Conservation (phyloP, 768 basidiomycete species). For the Boletus tomentosulus region DNA sequence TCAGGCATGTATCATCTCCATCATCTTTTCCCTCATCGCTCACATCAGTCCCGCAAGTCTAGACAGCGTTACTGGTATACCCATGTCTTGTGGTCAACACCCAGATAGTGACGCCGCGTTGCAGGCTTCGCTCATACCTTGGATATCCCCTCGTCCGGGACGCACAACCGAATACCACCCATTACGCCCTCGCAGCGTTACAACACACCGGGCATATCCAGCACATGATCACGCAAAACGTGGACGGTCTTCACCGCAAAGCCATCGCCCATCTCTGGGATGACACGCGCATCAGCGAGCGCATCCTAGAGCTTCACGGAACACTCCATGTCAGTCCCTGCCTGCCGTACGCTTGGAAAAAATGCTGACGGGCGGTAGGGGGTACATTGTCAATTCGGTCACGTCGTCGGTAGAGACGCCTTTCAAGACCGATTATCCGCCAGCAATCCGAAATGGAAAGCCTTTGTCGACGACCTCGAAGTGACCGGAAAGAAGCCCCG, state of each 20-base stretch:
- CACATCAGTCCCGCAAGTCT: constrained; percentile 1
- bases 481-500: constrained; percentile 54
- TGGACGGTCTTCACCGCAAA: constrained; percentile 93
- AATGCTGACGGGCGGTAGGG: constrained; percentile 33
- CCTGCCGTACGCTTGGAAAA: not conserved
- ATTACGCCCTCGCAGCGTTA: constrained; percentile 81
- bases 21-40: not conserved
- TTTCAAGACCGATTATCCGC: constrained; percentile 74
- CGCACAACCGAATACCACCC: constrained; percentile 82
- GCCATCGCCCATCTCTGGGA: constrained; percentile 50
- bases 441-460: constrained; percentile 77
- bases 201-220: constrained; percentile 61
- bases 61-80: constrained; percentile 80
- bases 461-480: constrained; percentile 61
- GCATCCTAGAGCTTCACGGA: constrained; percentile 84
- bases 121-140: constrained; percentile 66
- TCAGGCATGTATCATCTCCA: constrained; percentile 47
- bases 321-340: constrained; percentile 63
- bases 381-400: constrained; percentile 75
- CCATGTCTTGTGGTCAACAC: not conserved
- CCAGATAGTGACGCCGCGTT: not conserved
- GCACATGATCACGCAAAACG: constrained; percentile 79
- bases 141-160: constrained; percentile 88
- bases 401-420: constrained; percentile 55
- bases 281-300: constrained; percentile 32